Conservation (phyloP, 1,284 basidiomycete genomes). For the Trichosporon coremiiforme region DNA sequence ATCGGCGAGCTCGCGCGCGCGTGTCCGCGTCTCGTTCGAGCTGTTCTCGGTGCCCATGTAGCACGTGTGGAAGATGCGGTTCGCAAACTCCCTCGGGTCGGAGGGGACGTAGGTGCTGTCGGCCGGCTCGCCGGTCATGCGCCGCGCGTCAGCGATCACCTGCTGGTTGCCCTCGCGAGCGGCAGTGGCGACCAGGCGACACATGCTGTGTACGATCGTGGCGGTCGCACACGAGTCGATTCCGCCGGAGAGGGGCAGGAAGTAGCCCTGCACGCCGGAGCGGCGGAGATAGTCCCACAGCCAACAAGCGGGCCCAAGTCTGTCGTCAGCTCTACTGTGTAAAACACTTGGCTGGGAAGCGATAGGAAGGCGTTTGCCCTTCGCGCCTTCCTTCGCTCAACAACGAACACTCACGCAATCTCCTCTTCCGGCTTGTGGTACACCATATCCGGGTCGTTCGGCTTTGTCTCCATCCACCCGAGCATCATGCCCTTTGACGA, state of each 20-base stretch:
- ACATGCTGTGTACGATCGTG: slow-evolving; percentile 95
- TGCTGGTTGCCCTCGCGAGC: slow-evolving; percentile 72
- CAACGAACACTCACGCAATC: slow-evolving; percentile 73
- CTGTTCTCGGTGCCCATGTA: slow-evolving; percentile 99
- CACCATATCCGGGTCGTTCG: slow-evolving; percentile 63
- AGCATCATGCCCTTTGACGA: slow-evolving; percentile 62
- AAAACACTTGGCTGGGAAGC: no score
- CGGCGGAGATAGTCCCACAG: slow-evolving; percentile 97
- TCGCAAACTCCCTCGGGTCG: slow-evolving; percentile 82
- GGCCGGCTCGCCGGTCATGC: slow-evolving; percentile 81
- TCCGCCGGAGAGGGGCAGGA: slow-evolving; percentile 94
- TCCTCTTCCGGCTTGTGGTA: slow-evolving; percentile 94
- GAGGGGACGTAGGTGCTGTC: slow-evolving; percentile 78
- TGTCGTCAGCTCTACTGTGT: slow-evolving; percentile 48
- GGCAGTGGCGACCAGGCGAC: slow-evolving; percentile 79
- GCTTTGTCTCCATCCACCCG: slow-evolving; percentile 65
- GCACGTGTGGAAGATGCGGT: slow-evolving; percentile 91
- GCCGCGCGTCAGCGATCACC: slow-evolving; percentile 86
- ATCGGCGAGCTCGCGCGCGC: slow-evolving; percentile 81
- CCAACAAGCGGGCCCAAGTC: slow-evolving; percentile 96
- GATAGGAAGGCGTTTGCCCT: no score
- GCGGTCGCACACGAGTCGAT: slow-evolving; percentile 97
- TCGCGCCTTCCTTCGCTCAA: no score
- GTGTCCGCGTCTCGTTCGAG: slow-evolving; percentile 76
- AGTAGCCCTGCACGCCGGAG: slow-evolving; percentile 92